Base-by-base conservation (phyloP, 2,329 filamentous ascomycete species). In the Sclerotiophoma versabilis region DNA sequence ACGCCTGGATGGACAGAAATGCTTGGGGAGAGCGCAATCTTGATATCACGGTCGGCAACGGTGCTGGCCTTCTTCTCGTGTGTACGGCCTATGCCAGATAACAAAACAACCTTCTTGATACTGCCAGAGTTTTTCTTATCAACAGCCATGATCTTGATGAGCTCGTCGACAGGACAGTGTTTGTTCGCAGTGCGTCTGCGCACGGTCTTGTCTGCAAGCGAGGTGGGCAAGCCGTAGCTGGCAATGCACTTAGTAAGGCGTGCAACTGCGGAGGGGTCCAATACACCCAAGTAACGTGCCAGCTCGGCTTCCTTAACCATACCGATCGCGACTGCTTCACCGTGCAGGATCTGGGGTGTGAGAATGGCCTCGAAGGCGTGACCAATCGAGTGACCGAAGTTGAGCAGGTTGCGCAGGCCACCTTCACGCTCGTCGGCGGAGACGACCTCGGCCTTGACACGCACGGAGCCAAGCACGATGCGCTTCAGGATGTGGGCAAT, bases 241-340 rank as follows among this genome's bases (percentile, higher is more conserved):
- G 92, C 85, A 64, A 99, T 92, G 77, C 93, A 98, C 76, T 98
- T 98, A 49, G 89, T 86, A 44, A 99, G 80, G 51, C 95, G 87
- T 9, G 95, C 91, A 11, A 99, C 93, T 26, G 93, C 95, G 49
- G 90, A 90, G 5, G 91, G 91, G 44, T 89, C 88, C 25, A 99
- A 80, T 15, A 96, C 83, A 33, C 95, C 95, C 1, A 99, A 82
- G 74, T 93, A 91, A 51, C 95, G 89, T 20, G 95, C 91, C 49
- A 99, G 80, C 75, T 98, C 95, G 10, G 93, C 95, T 76, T 99
- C 95, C 74, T 96, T 96, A 55, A 98, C 91, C 95, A 99, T 99
- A 22, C 95, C 95, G 64, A 99, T 96, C 19, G 95, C 92, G 10
- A 99, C 93, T 59, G 91, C 92, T 74, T 99, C 95, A 57, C 95